Percentiles rank a stretch among this genome's conserved stretches.
Conservation (phyloP, 2,329 filamentous ascomycete genomes). For the Cladosporium sp. region DNA sequence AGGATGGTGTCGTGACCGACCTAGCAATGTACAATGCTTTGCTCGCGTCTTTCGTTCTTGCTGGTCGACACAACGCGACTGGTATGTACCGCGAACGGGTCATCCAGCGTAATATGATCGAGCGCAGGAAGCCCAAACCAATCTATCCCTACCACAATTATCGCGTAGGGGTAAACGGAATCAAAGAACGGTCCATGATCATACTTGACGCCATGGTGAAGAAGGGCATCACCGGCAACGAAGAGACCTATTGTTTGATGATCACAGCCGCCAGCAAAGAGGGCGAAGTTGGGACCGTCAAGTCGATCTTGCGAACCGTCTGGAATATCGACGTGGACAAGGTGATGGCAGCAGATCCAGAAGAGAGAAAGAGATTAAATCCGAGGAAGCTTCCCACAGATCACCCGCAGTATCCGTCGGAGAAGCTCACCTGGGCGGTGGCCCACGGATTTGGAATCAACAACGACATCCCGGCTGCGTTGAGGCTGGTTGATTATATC, state of each 20-base stretch:
- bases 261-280: constrained; percentile 51
- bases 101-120: constrained; percentile 28
- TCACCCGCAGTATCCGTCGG: constrained; percentile 56
- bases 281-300: constrained; percentile 45
- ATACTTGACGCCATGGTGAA: constrained; percentile 47
- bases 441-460: constrained; percentile 65
- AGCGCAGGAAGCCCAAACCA: constrained; percentile 14
- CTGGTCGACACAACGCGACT: constrained; percentile 29
- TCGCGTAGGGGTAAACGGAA: constrained; percentile 25
- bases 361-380: constrained; percentile 12
- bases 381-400: constrained; percentile 38
- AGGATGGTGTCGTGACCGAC: constrained; percentile 39
- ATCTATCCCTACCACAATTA: constrained; percentile 21
- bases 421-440: constrained; percentile 58
- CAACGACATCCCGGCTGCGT: constrained; percentile 55
- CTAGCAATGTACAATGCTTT: constrained; percentile 52
- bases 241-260: constrained; percentile 50
- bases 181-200: constrained; percentile 27
- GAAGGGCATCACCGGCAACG: constrained; percentile 41
- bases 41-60: constrained; percentile 48
- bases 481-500: constrained; percentile 58
- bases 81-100: constrained; percentile 37
- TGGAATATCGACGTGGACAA: constrained; percentile 51
- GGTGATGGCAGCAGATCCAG: constrained; percentile 32
- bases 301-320: constrained; percentile 45